Conservation (phyloP, 1,139 yeast genomes). For the Candida sojae region DNA sequence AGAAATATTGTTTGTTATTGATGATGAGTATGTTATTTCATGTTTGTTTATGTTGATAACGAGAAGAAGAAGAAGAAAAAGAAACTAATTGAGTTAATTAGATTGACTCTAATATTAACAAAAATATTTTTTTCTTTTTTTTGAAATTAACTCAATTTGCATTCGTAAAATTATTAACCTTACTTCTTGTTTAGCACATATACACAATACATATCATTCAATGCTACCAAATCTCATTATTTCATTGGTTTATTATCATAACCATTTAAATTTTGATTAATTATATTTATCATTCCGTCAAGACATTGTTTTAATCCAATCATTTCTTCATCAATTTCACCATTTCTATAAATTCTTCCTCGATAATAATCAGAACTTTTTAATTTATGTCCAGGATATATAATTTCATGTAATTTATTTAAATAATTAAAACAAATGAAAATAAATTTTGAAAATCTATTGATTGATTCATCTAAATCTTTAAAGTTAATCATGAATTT, state of each 20-base stretch:
- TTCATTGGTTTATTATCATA: too few species aligned
- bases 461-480: slow-evolving; percentile 1
- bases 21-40: too few species aligned
- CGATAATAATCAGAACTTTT: slow-evolving; percentile 7
- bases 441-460: slow-evolving; percentile 5
- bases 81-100: too few species aligned
- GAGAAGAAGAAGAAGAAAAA: too few species aligned
- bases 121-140: too few species aligned
- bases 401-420: slow-evolving; percentile 2
- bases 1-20: too few species aligned
- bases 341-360: slow-evolving; percentile 4
- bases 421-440: neutral
- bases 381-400: slow-evolving; percentile 2
- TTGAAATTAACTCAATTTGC: too few species aligned
- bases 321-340: slow-evolving; percentile 10
- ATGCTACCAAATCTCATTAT: neutral
- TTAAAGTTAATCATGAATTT: slow-evolving; percentile 6
- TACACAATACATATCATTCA: neutral
- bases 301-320: slow-evolving; percentile 6
- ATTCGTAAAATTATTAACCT: too few species aligned
- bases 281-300: slow-evolving; percentile 1
- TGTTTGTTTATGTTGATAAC: too few species aligned
- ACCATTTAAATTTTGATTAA: neutral
- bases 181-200: too few species aligned
- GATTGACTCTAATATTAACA: too few species aligned